Percentiles rank a stretch among this genome's conserved stretches.
Evolutionary conservation across 306 rosid species (phyloP).

Genomic region (Argentina anserina): DNA sequence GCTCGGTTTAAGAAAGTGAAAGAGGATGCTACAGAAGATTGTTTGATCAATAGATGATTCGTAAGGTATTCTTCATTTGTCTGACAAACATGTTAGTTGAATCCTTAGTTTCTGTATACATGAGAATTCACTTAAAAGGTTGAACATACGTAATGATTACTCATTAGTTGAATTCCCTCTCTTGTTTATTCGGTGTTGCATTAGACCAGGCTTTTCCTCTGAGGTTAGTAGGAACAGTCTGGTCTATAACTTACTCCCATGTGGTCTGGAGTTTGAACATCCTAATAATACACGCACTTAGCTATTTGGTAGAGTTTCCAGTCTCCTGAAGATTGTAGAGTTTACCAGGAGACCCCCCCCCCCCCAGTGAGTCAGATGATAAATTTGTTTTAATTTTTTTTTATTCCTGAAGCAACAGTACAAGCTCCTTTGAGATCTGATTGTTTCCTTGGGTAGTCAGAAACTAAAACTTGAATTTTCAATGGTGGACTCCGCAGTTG

Average conservation of each 20-base stretch:
- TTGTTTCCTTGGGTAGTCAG: background rate
- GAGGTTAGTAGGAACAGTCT: background rate
- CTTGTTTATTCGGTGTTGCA: background rate
- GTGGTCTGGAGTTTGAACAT: background rate
- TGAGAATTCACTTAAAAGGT: background rate
- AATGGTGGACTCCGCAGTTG: background rate
- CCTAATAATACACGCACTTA: background rate
- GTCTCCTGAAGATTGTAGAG: background rate
- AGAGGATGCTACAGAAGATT: constrained; percentile 31
- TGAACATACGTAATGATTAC: background rate
- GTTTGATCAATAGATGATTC: constrained; percentile 12
- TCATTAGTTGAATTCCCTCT: background rate
- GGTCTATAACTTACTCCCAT: background rate
- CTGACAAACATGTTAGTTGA: background rate
- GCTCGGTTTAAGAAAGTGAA: constrained; percentile 47
- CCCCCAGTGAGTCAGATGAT: background rate
- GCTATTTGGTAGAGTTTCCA: background rate
- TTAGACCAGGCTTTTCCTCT: background rate
- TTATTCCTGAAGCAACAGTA: no score
- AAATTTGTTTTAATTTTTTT: no score
- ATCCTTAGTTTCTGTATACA: background rate
- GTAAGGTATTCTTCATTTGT: background rate
- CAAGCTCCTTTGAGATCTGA: no score
- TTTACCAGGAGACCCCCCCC: background rate
- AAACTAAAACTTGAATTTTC: background rate